Conservation (phyloP, 768 basidiomycete species). For the Gelatoporia subvermispora region DNA sequence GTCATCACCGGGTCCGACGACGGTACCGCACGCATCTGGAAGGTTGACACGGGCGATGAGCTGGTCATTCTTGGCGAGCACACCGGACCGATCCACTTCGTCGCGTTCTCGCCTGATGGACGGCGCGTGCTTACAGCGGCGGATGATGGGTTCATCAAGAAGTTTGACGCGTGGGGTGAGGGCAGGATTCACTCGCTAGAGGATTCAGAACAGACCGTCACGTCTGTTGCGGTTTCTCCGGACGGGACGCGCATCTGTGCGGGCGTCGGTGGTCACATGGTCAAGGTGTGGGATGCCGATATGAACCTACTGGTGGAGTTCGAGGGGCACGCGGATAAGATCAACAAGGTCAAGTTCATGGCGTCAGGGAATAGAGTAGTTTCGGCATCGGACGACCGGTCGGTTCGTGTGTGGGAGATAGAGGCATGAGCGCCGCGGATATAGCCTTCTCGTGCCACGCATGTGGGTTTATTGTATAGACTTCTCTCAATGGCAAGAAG, state of each 20-base stretch:
- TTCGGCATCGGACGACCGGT: slow-evolving; percentile 20
- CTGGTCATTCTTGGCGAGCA: slow-evolving; percentile 10
- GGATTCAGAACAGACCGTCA: slow-evolving; percentile 1
- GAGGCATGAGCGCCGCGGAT: too few relatives aligned
- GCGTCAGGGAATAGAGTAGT: slow-evolving; percentile 23
- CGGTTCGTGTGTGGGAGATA: slow-evolving; percentile 23
- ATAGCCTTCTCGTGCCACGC: too few relatives aligned
- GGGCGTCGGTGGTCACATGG: slow-evolving; percentile 3
- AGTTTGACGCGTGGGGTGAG: slow-evolving; percentile 5
- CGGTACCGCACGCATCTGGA: slow-evolving; percentile 7
- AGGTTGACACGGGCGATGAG: slow-evolving; percentile 20
- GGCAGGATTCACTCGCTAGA: not conserved
- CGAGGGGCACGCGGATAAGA: slow-evolving; percentile 13
- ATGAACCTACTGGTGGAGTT: slow-evolving; percentile 4
- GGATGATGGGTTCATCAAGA: slow-evolving; percentile 9
- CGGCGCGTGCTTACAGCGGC: slow-evolving; percentile 11
- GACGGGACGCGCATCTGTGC: slow-evolving; percentile 11
- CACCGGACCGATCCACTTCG: slow-evolving; percentile 5
- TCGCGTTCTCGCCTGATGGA: slow-evolving; percentile 14
- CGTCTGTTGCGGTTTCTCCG: slow-evolving; percentile 6
- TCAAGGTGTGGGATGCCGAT: slow-evolving; percentile 9
- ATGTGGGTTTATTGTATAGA: too few relatives aligned
- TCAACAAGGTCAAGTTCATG: slow-evolving; percentile 11
- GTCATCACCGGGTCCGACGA: slow-evolving; percentile 35
- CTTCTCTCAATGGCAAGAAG: too few relatives aligned